Evolutionary conservation across 257 asterid genomes (phyloP), one percentile per base, ranked within the genome.

Genomic region (Galeopsis tetrahit): DNA sequence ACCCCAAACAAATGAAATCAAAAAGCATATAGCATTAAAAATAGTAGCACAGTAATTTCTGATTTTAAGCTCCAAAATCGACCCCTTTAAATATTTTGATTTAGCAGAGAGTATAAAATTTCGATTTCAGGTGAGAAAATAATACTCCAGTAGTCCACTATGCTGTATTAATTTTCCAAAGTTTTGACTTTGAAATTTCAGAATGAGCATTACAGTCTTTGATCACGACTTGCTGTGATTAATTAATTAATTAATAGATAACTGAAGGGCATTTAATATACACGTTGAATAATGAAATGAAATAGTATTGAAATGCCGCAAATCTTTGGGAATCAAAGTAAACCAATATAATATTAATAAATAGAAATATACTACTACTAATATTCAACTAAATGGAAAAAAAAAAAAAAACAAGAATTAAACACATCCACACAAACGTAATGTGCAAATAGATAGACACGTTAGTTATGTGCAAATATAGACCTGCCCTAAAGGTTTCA

Each of bases 321-420:
- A 31, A 49, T 69, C 15, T 52, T 51, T 58, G 42, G 75, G 68
- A 66, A 63, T 65, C 56, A 0, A 68, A 80, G 83, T 80, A 78
- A 75, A 75, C 70, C 39, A 17, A 17, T 63, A 59, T 65, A 40
- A 38, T 39, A 43, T 6, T 3, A 9, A 69, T n/a, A 35, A 10
- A 28, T 68, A 48, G 11, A n/a, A 44, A 14, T 43, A 42, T 28
- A 55, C 10, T n/a, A n/a, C n/a, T n/a, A n/a, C n/a, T 60, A 39
- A 4, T n/a, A 39, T 15, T 13, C 46, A 39, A 38, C 10, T 28
- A 7, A n/a, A 32, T 2, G 31, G 17, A 2, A 10, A 14, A 53
- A 49, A 49, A 28, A 49, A 10, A 14, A 53, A 49, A 49, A 28
- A 49, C 28, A 14, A 49, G 7, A 48, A 21, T 21, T 21, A 21